A percentile compares a stretch with the other conserved stretches of the same genome.
Evolutionary conservation across 257 asterid species (phyloP).

Genomic region (Osmanthus fragrans): DNA sequence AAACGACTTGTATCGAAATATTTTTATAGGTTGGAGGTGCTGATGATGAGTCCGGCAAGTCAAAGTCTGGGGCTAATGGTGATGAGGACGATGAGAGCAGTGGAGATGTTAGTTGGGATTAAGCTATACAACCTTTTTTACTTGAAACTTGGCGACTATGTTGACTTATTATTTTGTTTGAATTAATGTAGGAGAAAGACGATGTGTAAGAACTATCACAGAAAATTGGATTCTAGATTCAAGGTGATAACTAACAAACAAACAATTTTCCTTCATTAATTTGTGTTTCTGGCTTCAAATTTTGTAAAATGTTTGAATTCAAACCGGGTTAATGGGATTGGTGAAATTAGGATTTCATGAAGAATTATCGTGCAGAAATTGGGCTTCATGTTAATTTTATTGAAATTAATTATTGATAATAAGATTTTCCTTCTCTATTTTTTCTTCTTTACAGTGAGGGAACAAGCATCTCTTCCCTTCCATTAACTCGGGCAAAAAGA

Average conservation of each 20-base stretch:
- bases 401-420: too few relatives aligned
- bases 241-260: background rate
- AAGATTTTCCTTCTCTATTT: too few relatives aligned
- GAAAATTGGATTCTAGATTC: background rate
- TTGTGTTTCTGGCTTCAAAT: too few relatives aligned
- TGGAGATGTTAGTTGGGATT: constrained; percentile 46
- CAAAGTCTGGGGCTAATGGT: constrained; percentile 62
- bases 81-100: constrained; percentile 56
- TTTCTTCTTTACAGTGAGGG: too few relatives aligned
- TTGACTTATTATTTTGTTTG: background rate
- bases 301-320: too few relatives aligned
- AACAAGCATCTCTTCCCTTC: too few relatives aligned
- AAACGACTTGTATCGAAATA: background rate
- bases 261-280: too few relatives aligned
- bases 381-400: too few relatives aligned
- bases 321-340: too few relatives aligned
- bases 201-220: constrained; percentile 32
- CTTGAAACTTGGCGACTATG: background rate
- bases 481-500: too few relatives aligned
- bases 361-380: too few relatives aligned
- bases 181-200: constrained; percentile 46
- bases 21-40: constrained; percentile 40
- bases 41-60: constrained; percentile 67
- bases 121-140: background rate
- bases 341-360: too few relatives aligned